A percentile compares a stretch with the other conserved stretches of the same genome.
Evolutionary conservation across 352 stramenopile species (phyloP).

Genomic region (Thalassiosira exigua): DNA sequence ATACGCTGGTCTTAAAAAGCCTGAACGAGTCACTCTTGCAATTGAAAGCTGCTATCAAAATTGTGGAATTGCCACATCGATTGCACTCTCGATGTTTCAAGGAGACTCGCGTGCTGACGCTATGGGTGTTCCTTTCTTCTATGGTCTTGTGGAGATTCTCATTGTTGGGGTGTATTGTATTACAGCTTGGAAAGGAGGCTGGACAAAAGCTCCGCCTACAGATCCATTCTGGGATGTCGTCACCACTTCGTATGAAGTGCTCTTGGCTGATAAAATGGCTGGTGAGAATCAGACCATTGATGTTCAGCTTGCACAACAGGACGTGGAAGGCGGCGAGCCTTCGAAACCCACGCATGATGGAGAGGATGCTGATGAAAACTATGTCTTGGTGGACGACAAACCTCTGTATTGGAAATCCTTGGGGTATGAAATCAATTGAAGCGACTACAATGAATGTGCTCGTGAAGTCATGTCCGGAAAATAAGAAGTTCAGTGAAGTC

Average conservation of each 20-base stretch:
- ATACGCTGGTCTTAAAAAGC: conserved; percentile 51
- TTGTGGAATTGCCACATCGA: conserved; percentile 79
- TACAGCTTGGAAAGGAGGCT: conserved; percentile 78
- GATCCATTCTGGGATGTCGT: conserved; percentile 63
- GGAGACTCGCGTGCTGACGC: conserved; percentile 64
- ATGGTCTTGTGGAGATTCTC: conserved; percentile 74
- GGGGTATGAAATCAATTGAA: conserved; percentile 5
- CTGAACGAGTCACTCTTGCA: conserved; percentile 68
- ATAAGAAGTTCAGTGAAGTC: no score
- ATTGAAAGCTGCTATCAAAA: conserved; percentile 87
- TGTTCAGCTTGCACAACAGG: background rate
- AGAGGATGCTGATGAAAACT: conserved; percentile 1
- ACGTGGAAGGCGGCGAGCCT: background rate
- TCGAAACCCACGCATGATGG: background rate
- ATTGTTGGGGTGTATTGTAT: conserved; percentile 80
- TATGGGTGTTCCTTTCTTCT: conserved; percentile 81
- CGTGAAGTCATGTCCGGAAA: no score
- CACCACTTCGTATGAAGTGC: conserved; percentile 69
- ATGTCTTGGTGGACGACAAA: background rate
- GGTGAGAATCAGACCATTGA: conserved; percentile 10
- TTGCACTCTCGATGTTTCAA: conserved; percentile 79
- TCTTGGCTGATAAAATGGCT: conserved; percentile 37
- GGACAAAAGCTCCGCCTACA: conserved; percentile 79
- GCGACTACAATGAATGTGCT: no score
- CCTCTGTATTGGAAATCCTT: background rate